A percentile compares a stretch with the other conserved stretches of the same genome.
phyloP scores from a whole-genome alignment of 345 rosid species.

The Brassica rapa region DNA sequence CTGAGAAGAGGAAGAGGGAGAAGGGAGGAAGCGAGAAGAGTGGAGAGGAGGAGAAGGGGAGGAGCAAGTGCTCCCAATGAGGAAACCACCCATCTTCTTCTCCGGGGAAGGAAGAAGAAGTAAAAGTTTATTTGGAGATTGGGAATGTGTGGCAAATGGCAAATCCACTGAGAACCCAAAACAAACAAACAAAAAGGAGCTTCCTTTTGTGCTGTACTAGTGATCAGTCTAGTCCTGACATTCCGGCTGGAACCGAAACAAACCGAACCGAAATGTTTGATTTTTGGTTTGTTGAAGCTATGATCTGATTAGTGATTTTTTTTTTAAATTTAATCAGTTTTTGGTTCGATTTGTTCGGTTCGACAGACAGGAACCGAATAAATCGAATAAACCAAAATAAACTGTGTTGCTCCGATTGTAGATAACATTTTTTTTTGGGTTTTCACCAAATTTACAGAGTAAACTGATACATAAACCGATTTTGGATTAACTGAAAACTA shows the following conservation, averaged over 20 bases:
- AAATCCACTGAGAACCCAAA: neutral
- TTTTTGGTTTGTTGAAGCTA: neutral
- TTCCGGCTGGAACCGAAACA: neutral
- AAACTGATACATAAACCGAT: neutral
- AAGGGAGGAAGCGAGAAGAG: neutral
- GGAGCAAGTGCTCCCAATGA: neutral
- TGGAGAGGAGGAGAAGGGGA: neutral
- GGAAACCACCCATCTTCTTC: slow-evolving; percentile 1
- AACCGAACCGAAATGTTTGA: neutral
- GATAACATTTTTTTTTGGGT: too few species aligned
- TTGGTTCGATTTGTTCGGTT: neutral
- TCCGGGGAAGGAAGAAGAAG: neutral
- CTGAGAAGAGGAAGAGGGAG: neutral
- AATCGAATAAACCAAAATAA: too few species aligned
- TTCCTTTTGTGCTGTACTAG: too few species aligned
- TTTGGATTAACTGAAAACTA: neutral
- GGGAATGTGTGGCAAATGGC: neutral
- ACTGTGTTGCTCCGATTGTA: too few species aligned
- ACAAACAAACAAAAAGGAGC: neutral
- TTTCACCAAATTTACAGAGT: too few species aligned
- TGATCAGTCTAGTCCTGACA: too few species aligned
- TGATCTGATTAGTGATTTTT: neutral
- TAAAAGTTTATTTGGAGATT: neutral
- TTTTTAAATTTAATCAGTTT: neutral
- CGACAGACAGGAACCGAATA: too few species aligned